Evolutionary conservation across 495 filamentous ascomycete species (phyloP).

Genomic region (Rusavskia elegans): DNA sequence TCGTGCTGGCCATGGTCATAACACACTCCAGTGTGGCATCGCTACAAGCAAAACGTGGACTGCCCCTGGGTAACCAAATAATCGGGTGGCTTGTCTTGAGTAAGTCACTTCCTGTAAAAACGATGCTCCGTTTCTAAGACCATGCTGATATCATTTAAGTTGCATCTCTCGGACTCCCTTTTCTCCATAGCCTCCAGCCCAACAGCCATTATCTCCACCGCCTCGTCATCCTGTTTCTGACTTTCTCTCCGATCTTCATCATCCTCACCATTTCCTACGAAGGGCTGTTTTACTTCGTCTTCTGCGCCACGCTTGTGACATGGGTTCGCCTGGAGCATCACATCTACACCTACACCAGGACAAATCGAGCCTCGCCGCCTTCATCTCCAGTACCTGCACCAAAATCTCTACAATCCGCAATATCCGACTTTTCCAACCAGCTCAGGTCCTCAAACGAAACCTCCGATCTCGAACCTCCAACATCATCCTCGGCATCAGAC

Average conservation of each 20-base stretch:
- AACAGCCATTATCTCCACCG: slow-evolving; percentile 85
- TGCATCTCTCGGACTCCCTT: slow-evolving; percentile 61
- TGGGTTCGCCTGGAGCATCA: slow-evolving; percentile 88
- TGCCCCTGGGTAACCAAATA: slow-evolving; percentile 80
- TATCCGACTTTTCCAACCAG: slow-evolving; percentile 14
- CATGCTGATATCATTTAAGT: slow-evolving; percentile 26
- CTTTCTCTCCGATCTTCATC: slow-evolving; percentile 86
- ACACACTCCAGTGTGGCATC: slow-evolving; percentile 70
- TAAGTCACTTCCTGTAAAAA: slow-evolving; percentile 23
- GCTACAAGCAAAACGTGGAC: slow-evolving; percentile 68
- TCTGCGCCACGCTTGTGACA: slow-evolving; percentile 64
- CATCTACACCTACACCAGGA: slow-evolving; percentile 40
- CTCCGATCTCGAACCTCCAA: slow-evolving; percentile 22
- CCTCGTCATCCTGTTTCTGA: slow-evolving; percentile 77
- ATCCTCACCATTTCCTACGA: slow-evolving; percentile 97
- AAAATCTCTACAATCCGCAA: slow-evolving; percentile 10
- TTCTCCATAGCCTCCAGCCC: slow-evolving; percentile 64
- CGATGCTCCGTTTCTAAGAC: slow-evolving; percentile 1
- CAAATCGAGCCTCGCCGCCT: slow-evolving; percentile 1
- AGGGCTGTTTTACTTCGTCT: slow-evolving; percentile 87
- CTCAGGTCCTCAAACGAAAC: slow-evolving; percentile 10
- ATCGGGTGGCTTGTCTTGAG: slow-evolving; percentile 75
- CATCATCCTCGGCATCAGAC: background rate
- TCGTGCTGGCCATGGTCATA: slow-evolving; percentile 68
- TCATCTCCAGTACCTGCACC: slow-evolving; percentile 10